Evolutionary conservation across 768 basidiomycete species (phyloP).

Genomic region (Podaxis rugospora): DNA sequence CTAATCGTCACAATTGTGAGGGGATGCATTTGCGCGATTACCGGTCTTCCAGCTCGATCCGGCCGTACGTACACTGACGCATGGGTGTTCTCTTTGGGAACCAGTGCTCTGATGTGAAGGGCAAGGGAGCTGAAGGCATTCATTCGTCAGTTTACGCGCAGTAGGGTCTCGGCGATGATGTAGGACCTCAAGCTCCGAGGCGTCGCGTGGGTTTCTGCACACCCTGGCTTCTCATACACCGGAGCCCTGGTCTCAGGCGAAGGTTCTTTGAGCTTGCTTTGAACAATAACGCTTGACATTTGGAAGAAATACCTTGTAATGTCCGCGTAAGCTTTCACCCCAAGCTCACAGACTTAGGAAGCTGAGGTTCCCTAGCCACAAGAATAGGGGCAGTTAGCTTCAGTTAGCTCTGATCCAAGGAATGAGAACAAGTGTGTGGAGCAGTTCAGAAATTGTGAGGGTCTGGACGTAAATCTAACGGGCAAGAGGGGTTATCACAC

Average conservation of each 20-base stretch:
- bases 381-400: too few relatives aligned
- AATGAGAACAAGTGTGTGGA: too few relatives aligned
- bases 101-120: not conserved
- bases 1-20: not conserved
- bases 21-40: not conserved
- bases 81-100: not conserved
- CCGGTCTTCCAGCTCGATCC: not conserved
- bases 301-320: not conserved
- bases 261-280: not conserved
- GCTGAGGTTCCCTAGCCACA: too few relatives aligned
- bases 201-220: not conserved
- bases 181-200: not conserved
- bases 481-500: too few relatives aligned
- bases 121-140: not conserved
- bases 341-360: too few relatives aligned
- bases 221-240: not conserved
- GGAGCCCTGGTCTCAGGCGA: not conserved
- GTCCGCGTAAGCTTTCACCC: too few relatives aligned
- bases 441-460: too few relatives aligned
- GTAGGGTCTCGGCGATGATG: not conserved
- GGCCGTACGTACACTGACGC: not conserved
- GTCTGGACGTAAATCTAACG: too few relatives aligned
- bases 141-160: not conserved
- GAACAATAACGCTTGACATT: not conserved
- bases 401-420: too few relatives aligned